Evolutionary conservation across 352 stramenopile genomes (phyloP).

Genomic region (Globisporangium okanoganense): DNA sequence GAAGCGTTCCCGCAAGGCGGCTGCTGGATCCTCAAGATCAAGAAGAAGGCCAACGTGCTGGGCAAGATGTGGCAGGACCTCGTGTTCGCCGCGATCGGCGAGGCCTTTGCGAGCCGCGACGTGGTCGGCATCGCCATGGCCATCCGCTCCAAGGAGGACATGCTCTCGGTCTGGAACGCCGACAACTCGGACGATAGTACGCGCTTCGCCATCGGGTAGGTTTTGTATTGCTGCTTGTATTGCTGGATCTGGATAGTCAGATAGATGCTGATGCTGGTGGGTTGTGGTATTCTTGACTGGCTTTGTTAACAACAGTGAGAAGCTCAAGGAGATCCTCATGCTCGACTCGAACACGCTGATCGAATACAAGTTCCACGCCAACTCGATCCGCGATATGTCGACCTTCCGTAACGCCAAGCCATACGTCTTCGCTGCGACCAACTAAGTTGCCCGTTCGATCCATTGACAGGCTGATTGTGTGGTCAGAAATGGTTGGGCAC

Average conservation of each 20-base stretch:
- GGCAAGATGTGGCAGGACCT: conserved; percentile 95
- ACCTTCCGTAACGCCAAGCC: conserved; percentile 92
- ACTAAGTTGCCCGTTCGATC: conserved; percentile 26
- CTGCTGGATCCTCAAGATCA: conserved; percentile 95
- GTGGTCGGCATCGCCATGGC: conserved; percentile 92
- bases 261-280: background rate
- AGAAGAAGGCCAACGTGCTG: conserved; percentile 92
- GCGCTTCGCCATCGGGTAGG: conserved; percentile 77
- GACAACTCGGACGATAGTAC: conserved; percentile 89
- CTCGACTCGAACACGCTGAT: conserved; percentile 93
- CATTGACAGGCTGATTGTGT: background rate
- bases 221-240: conserved; percentile 4
- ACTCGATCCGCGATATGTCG: conserved; percentile 92
- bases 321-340: conserved; percentile 93
- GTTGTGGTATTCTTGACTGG: background rate
- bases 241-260: conserved; percentile 1
- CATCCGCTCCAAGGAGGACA: conserved; percentile 92
- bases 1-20: conserved; percentile 90
- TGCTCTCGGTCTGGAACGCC: conserved; percentile 93
- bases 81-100: conserved; percentile 89
- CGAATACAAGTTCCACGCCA: conserved; percentile 94
- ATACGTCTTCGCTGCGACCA: conserved; percentile 81
- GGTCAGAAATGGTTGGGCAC: background rate
- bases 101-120: conserved; percentile 89
- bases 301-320: conserved; percentile 56